Percentiles rank a stretch among this genome's conserved stretches.
Evolutionary conservation across 768 basidiomycete genomes (phyloP).

Genomic region (Auriscalpium vulgare): DNA sequence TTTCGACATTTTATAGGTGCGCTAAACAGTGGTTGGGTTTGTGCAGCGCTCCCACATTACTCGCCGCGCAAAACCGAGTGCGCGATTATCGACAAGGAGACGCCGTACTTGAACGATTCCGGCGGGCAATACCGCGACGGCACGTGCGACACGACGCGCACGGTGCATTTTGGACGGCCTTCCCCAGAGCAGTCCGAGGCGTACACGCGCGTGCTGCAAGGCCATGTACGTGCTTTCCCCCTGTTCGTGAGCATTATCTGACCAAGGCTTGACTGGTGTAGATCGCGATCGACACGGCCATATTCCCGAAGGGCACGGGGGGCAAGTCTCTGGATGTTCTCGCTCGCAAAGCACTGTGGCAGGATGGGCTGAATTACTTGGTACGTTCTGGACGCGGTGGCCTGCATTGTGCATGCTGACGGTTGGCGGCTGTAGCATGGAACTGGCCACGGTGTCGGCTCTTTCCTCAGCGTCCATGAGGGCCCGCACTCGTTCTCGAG

Average conservation of each 20-base stretch:
- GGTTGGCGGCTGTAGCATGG: constrained; percentile 50
- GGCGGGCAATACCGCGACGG: constrained; percentile 88
- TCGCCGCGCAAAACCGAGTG: constrained; percentile 57
- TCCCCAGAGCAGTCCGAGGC: constrained; percentile 83
- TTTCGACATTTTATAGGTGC: background rate
- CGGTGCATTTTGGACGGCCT: constrained; percentile 82
- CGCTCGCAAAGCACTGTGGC: constrained; percentile 84
- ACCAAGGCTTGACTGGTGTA: constrained; percentile 25
- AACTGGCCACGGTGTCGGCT: constrained; percentile 86
- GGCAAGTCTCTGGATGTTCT: constrained; percentile 81
- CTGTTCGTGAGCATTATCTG: constrained; percentile 8
- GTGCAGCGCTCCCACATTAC: constrained; percentile 84
- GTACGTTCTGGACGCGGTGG: constrained; percentile 32
- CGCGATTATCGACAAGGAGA: constrained; percentile 68
- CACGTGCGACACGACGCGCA: constrained; percentile 80
- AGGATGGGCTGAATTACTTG: constrained; percentile 74
- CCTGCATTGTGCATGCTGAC: background rate
- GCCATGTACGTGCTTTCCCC: constrained; percentile 61
- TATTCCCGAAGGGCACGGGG: constrained; percentile 88
- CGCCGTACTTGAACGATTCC: constrained; percentile 91
- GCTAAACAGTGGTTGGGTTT: background rate
- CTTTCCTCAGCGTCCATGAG: constrained; percentile 81
- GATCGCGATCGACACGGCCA: constrained; percentile 85
- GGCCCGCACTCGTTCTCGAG: constrained; percentile 75
- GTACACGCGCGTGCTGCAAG: constrained; percentile 92